phyloP scores from a whole-genome alignment of 345 rosid species.

The Eucalyptus marginata region DNA sequence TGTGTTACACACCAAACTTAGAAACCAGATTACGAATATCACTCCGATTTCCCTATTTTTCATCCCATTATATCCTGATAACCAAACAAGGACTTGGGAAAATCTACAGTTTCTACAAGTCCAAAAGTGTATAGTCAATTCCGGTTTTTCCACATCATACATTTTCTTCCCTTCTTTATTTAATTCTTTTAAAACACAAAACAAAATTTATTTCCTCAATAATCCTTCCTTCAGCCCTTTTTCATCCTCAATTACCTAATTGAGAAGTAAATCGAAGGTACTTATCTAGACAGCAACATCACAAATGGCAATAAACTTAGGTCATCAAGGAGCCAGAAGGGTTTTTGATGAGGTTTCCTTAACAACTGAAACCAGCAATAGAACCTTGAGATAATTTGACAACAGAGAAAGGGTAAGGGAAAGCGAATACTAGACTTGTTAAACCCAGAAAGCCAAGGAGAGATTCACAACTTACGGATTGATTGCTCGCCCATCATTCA shows the following conservation, averaged over 20 bases:
- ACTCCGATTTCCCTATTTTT: not conserved
- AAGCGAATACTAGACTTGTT: not conserved
- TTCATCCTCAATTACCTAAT: not conserved
- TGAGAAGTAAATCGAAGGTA: not conserved
- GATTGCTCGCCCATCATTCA: constrained; percentile 99
- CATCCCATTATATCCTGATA: not conserved
- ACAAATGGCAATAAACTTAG: not conserved
- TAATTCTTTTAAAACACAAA: not conserved
- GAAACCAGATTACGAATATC: not conserved
- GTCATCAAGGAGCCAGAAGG: not conserved
- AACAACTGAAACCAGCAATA: not conserved
- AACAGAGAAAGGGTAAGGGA: not conserved
- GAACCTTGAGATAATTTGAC: not conserved
- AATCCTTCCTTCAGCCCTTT: not conserved
- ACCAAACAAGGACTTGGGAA: not conserved
- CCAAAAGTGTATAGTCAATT: not conserved
- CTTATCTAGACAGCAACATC: not conserved
- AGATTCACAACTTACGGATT: constrained; percentile 37
- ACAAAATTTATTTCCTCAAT: not conserved
- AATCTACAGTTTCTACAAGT: not conserved
- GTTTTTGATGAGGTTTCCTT: not conserved
- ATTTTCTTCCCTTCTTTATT: not conserved
- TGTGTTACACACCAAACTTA: not conserved
- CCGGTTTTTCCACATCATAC: not conserved
- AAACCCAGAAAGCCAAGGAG: not conserved